These are phyloP conservation scores for Candida pseudocylindracea DNA, from an alignment of 1,139 yeast genomes.

Conservation along the genomic window DNA sequence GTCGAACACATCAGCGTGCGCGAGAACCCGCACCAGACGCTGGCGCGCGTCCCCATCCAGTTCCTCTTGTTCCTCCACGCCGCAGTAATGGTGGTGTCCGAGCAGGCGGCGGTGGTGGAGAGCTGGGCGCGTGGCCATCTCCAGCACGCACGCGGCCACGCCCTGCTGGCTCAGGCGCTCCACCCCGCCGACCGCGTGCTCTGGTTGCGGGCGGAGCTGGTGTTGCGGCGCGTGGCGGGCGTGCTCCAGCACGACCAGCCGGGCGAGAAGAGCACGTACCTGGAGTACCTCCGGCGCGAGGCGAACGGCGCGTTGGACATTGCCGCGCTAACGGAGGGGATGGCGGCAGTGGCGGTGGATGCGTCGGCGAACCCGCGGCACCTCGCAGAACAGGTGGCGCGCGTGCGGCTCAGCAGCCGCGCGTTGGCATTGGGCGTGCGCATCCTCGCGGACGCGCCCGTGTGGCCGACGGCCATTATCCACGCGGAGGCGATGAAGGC, in stretches of 20 bases:
- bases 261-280: conserved; percentile 8
- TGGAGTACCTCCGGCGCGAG: conserved; percentile 31
- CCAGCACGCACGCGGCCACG: too few species aligned
- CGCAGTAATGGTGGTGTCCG: conserved; percentile 35
- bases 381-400: conserved; percentile 8
- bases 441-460: conserved; percentile 60
- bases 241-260: conserved; percentile 17
- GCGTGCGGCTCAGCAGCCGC: conserved; percentile 24
- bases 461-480: conserved; percentile 59
- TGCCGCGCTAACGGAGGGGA: conserved; percentile 6
- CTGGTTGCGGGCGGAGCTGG: conserved; percentile 26
- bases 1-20: conserved; percentile 39
- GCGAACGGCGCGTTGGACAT: conserved; percentile 29
- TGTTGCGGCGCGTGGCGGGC: conserved; percentile 33
- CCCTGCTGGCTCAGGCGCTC: conserved; percentile 6
- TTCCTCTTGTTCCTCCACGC: conserved; percentile 48
- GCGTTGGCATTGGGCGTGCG: conserved; percentile 46
- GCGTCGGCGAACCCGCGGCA: not conserved
- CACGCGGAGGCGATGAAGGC: conserved; percentile 35
- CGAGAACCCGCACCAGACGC: conserved; percentile 38
- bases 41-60: conserved; percentile 53
- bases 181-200: conserved; percentile 21
- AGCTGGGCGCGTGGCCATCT: conserved; percentile 2
- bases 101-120: conserved; percentile 33
- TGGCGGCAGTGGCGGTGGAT: conserved; percentile 2